Evolutionary conservation across 257 asterid species (phyloP), one percentile per base, ranked within the genome.

Genomic region (Solanum lycopersicoides): DNA sequence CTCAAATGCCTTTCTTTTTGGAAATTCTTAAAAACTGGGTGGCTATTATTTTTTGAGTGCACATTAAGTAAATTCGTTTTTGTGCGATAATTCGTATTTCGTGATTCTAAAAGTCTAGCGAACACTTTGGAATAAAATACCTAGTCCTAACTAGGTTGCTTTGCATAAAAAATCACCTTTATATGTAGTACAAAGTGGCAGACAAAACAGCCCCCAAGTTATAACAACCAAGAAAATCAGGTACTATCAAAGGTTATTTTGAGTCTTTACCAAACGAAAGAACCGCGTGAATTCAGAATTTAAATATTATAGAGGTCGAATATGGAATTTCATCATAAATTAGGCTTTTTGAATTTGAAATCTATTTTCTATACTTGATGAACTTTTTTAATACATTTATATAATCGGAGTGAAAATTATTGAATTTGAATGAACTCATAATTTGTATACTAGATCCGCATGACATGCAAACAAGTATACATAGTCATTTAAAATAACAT

Each of bases 111-210:
- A 73, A 77, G 42, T 23, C 21, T 30, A 73, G 85, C 60, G 32
- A 53, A 59, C 34, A 32, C 53, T 47, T 56, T 74, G 47, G 82
- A 88, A 39, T 37, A 50, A 83, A 59, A 2, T 9, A 34, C 56
- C 88, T 82, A 50, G 65, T 25, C 63, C 35, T 72, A 85, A 25
- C 88, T 87, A 50, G 79, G 56, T 85, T 63, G 73, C 89, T 87
- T 87, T 87, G 87, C 89, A 82, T 66, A n/a, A 90, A 79, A 79
- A 39, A 23, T 13, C 72, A 37, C 35, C 53, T 83, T 65, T 75
- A 47, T 74, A 50, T 41, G 13, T 73, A 86, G 84, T 80, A 28
- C 68, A 79, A 28, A 28, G 28, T 47, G 84, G 42, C 41, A 28
- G 66, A 8, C 63, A 30, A n/a, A 7, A 18, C 39, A 8, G 21